Evolutionary conservation across 768 basidiomycete genomes (phyloP).

Genomic region (Pulveroboletus sp.): DNA sequence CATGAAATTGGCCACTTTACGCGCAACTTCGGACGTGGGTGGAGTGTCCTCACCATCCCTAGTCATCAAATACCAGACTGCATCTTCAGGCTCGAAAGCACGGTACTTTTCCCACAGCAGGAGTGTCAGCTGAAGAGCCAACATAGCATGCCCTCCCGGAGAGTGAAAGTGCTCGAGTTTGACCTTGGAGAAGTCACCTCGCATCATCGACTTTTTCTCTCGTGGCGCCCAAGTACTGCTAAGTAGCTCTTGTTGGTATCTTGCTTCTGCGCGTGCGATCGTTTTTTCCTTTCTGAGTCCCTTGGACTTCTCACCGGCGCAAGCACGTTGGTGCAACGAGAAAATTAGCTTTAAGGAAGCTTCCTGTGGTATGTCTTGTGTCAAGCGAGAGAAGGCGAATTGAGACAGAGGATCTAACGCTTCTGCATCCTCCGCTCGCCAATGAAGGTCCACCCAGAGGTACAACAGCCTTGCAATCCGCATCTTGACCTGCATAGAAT

Average conservation of each 20-base stretch:
- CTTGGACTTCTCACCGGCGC: constrained; percentile 16
- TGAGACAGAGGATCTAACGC: constrained; percentile 30
- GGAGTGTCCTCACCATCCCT: constrained; percentile 24
- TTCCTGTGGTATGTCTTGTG: constrained; percentile 26
- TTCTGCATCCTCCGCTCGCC: constrained; percentile 48
- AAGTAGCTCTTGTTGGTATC: constrained; percentile 16
- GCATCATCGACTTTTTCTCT: constrained; percentile 27
- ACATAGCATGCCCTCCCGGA: constrained; percentile 35
- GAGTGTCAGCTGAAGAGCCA: constrained; percentile 44
- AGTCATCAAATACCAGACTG: constrained; percentile 37
- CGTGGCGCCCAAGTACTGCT: constrained; percentile 24
- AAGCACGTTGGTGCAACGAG: constrained; percentile 28
- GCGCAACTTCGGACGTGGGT: constrained; percentile 27
- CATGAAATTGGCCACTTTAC: constrained; percentile 28
- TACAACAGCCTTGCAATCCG: constrained; percentile 58
- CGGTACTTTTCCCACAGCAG: constrained; percentile 35
- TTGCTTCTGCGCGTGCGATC: constrained; percentile 19
- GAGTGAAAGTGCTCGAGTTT: constrained; percentile 34
- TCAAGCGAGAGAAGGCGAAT: constrained; percentile 30
- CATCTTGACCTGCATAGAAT: constrained; percentile 47
- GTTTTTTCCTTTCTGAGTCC: constrained; percentile 27
- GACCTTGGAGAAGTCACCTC: constrained; percentile 22
- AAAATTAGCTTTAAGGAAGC: constrained; percentile 26
- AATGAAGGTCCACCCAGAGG: constrained; percentile 70
- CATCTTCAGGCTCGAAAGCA: constrained; percentile 40